Percentiles rank a stretch among this genome's conserved stretches.
Evolutionary conservation across 768 basidiomycete species (phyloP).

Genomic region (Chalciporus piperatus): DNA sequence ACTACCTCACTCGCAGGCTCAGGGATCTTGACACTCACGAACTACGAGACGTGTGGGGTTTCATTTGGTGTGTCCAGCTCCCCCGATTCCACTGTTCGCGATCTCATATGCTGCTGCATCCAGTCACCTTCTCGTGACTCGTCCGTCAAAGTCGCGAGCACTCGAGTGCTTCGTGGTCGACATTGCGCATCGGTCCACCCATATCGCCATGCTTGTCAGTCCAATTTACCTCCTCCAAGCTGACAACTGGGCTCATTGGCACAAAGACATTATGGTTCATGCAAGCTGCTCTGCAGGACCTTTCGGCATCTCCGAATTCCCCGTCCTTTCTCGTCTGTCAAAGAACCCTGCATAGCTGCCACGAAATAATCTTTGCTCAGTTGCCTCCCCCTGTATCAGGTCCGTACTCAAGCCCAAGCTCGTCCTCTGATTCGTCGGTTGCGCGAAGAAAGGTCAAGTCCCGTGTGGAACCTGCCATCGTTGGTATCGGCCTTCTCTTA

Average conservation of each 20-base stretch:
- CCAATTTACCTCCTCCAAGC: conserved; percentile 13
- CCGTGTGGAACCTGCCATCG: conserved; percentile 68
- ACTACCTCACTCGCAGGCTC: conserved; percentile 80
- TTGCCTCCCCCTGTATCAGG: conserved; percentile 60
- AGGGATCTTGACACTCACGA: conserved; percentile 64
- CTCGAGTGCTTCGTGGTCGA: conserved; percentile 93
- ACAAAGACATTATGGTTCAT: conserved; percentile 94
- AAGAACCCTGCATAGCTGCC: conserved; percentile 84
- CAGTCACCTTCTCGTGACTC: conserved; percentile 93
- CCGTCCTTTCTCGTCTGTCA: conserved; percentile 89
- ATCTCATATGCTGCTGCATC: conserved; percentile 14
- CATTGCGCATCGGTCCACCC: conserved; percentile 84
- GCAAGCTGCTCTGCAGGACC: conserved; percentile 90
- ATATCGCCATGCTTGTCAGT: conserved; percentile 93
- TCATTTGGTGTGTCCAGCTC: conserved; percentile 62
- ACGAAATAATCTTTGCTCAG: conserved; percentile 95
- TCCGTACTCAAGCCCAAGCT: conserved; percentile 63
- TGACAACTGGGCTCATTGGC: conserved; percentile 9
- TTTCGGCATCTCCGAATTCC: conserved; percentile 52
- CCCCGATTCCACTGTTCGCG: conserved; percentile 2
- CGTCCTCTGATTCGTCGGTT: conserved; percentile 49
- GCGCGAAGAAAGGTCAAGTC: conserved; percentile 65
- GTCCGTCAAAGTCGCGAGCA: conserved; percentile 87
- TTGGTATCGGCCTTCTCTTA: conserved; percentile 81
- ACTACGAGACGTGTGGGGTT: conserved; percentile 84